phyloP scores from a whole-genome alignment of 1,284 basidiomycete genomes.

The Rhizoctonia solani region DNA sequence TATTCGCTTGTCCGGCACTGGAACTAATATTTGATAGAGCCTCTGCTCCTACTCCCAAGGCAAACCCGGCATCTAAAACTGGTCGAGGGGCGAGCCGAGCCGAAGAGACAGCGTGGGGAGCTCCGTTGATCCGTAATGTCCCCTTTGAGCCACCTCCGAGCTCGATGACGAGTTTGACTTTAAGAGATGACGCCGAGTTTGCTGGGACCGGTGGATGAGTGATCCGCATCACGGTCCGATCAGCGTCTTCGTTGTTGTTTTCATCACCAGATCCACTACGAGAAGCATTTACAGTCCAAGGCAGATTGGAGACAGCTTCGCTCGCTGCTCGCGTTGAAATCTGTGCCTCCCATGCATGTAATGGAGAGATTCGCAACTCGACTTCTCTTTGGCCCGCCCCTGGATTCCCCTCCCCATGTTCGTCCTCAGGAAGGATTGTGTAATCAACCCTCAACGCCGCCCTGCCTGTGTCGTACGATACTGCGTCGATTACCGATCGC shows the following conservation, averaged over 20 bases:
- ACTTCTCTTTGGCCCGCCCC: conserved; percentile 42
- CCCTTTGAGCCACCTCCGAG: conserved; percentile 72
- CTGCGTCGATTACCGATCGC: conserved; percentile 68
- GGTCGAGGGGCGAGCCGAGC: conserved; percentile 48
- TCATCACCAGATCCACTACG: conserved; percentile 45
- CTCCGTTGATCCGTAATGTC: conserved; percentile 80
- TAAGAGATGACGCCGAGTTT: conserved; percentile 49
- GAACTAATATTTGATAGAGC: background rate
- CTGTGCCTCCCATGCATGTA: conserved; percentile 91
- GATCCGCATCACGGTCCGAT: conserved; percentile 69
- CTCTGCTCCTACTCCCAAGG: background rate
- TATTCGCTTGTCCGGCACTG: background rate
- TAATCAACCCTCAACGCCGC: conserved; percentile 87
- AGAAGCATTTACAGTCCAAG: conserved; percentile 74
- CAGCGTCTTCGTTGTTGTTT: conserved; percentile 41
- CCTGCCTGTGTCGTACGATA: conserved; percentile 62
- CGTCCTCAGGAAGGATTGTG: conserved; percentile 77
- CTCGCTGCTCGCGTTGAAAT: conserved; percentile 69
- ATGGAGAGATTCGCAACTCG: conserved; percentile 58
- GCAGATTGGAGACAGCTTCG: conserved; percentile 70
- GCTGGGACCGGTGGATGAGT: conserved; percentile 69
- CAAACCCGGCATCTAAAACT: conserved; percentile 37
- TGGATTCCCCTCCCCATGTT: conserved; percentile 52
- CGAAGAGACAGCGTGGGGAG: conserved; percentile 69
- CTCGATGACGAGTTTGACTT: conserved; percentile 79